phyloP scores from a whole-genome alignment of 768 basidiomycete genomes.

The Kwoniella bestiolae region DNA sequence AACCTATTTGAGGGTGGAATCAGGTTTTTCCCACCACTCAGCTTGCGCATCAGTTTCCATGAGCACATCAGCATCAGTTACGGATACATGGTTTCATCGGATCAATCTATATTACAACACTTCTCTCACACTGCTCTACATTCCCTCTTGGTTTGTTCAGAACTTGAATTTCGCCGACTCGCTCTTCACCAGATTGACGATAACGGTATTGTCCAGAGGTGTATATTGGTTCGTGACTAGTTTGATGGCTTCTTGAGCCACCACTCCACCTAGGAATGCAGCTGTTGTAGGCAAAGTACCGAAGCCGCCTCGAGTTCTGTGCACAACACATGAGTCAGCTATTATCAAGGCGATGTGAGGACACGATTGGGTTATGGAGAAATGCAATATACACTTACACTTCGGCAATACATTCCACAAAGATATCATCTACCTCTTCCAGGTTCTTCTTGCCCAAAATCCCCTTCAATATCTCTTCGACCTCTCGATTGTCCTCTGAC shows the following conservation, averaged over 20 bases:
- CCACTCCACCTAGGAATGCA: slow-evolving; percentile 87
- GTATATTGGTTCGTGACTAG: slow-evolving; percentile 94
- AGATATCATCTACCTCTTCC: slow-evolving; percentile 20
- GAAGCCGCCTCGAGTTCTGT: slow-evolving; percentile 50
- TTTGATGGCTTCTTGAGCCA: slow-evolving; percentile 97
- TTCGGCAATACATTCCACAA: slow-evolving; percentile 66
- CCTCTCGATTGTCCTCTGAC: slow-evolving; percentile 25
- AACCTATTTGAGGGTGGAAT: too few species aligned
- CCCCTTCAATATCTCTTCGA: slow-evolving; percentile 28
- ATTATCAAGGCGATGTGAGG: neutral
- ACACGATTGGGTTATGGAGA: neutral
- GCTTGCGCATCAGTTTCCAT: too few species aligned
- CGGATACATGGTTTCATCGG: too few species aligned
- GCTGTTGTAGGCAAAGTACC: slow-evolving; percentile 79
- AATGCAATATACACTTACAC: slow-evolving; percentile 65
- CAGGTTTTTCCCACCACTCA: too few species aligned
- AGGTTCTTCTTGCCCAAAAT: slow-evolving; percentile 7
- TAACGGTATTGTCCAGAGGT: slow-evolving; percentile 80
- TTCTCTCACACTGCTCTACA: too few species aligned
- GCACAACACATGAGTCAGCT: neutral
- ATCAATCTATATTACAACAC: too few species aligned
- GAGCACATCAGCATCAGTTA: too few species aligned
- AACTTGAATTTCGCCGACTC: slow-evolving; percentile 53
- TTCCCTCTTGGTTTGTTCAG: slow-evolving; percentile 11
- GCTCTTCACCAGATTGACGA: slow-evolving; percentile 71